Percentiles rank a stretch among this genome's conserved stretches.
phyloP scores from a whole-genome alignment of 192 early-diverging fungal genomes.

The Coemansia sp. region DNA sequence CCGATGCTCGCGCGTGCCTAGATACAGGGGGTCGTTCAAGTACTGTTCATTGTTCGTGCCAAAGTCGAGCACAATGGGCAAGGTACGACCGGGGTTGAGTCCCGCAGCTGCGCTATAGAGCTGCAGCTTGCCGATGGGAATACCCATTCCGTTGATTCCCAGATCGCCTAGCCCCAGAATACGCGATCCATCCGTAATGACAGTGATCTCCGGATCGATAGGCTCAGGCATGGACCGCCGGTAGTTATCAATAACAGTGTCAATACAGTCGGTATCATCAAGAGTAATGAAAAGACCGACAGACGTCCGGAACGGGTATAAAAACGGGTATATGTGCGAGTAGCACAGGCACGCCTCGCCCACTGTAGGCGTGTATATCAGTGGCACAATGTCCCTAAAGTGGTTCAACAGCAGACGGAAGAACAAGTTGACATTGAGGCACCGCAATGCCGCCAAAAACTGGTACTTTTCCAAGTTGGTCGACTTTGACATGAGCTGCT shows the following conservation, averaged over 20 bases:
- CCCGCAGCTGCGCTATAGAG: constrained; percentile 84
- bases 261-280: constrained; percentile 67
- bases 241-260: constrained; percentile 75
- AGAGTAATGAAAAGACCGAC: constrained; percentile 86
- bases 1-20: constrained; percentile 70
- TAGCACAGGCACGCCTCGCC: constrained; percentile 79
- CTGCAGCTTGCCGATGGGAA: constrained; percentile 92
- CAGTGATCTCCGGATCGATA: constrained; percentile 75
- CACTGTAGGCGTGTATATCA: constrained; percentile 80
- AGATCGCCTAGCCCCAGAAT: constrained; percentile 94
- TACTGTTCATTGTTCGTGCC: constrained; percentile 84
- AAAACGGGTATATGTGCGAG: constrained; percentile 82
- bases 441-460: constrained; percentile 76
- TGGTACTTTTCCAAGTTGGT: constrained; percentile 77
- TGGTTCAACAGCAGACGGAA: constrained; percentile 77
- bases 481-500: constrained; percentile 66
- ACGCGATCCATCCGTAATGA: constrained; percentile 90
- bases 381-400: constrained; percentile 69
- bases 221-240: constrained; percentile 61
- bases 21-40: constrained; percentile 83
- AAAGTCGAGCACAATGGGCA: constrained; percentile 90
- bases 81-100: constrained; percentile 77
- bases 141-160: constrained; percentile 91
- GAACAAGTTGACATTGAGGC: constrained; percentile 75
- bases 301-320: constrained; percentile 66